These are phyloP conservation scores for Exidia glandulosa DNA, from an alignment of 768 basidiomycete genomes.

Conservation along the genomic window DNA sequence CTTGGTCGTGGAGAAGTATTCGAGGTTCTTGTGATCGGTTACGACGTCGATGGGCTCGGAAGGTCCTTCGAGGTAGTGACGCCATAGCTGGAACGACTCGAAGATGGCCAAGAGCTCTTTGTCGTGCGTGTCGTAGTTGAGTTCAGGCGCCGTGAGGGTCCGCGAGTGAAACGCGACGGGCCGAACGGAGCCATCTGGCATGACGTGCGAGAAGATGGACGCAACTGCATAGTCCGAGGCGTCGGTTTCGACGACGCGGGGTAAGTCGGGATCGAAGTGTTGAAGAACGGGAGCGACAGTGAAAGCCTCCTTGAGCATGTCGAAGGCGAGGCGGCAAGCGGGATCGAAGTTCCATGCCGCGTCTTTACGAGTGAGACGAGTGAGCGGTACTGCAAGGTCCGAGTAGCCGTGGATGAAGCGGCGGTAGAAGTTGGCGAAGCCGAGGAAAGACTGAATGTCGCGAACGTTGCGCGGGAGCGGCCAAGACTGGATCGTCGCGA, in stretches of 20 bases:
- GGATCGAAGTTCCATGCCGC: conserved; percentile 11
- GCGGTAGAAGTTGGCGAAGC: conserved; percentile 23
- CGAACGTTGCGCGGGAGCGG: conserved; percentile 20
- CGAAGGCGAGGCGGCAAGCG: conserved; percentile 15
- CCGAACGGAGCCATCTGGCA: conserved; percentile 14
- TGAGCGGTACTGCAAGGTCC: conserved; percentile 21
- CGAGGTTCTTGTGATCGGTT: conserved; percentile 16
- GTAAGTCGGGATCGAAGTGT: conserved; percentile 20
- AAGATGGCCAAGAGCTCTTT: conserved; percentile 40
- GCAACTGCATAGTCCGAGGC: conserved; percentile 21
- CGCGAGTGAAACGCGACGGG: conserved; percentile 31
- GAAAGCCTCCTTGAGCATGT: conserved; percentile 18
- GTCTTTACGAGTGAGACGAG: conserved; percentile 17
- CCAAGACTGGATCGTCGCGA: conserved; percentile 28
- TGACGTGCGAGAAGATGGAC: conserved; percentile 10
- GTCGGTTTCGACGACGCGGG: conserved; percentile 14
- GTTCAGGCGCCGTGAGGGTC: conserved; percentile 21
- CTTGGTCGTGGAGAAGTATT: conserved; percentile 15
- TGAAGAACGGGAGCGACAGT: conserved; percentile 21
- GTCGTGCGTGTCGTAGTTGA: conserved; percentile 40
- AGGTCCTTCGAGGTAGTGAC: conserved; percentile 12
- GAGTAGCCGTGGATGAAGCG: conserved; percentile 24
- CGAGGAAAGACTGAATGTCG: conserved; percentile 22
- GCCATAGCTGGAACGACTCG: conserved; percentile 13
- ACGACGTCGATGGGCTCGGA: conserved; percentile 9